phyloP scores from a whole-genome alignment of 768 basidiomycete species.

The Clitopilus passeckerianus region DNA sequence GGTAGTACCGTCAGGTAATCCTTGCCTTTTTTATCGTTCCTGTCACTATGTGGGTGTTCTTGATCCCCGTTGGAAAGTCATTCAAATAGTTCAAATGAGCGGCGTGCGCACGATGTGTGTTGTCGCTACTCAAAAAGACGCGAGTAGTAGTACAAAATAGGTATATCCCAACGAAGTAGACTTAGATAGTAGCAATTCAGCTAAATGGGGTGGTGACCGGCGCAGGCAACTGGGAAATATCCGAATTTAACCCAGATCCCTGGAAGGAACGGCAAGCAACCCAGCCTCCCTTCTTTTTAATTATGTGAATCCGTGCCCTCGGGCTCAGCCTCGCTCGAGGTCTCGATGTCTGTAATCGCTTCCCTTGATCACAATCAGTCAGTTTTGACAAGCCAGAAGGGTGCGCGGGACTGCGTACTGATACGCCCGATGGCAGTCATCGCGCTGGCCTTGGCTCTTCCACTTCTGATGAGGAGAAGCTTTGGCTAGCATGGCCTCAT shows the following conservation, averaged over 20 bases:
- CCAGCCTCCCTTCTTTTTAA: neutral
- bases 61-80: neutral
- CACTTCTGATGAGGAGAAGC: conserved; percentile 53
- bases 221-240: no score
- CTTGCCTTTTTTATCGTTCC: neutral
- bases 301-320: neutral
- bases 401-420: conserved; percentile 34
- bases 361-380: conserved; percentile 7
- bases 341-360: conserved; percentile 20
- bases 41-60: neutral
- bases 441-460: conserved; percentile 45
- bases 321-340: conserved; percentile 12
- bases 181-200: no score
- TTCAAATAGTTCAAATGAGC: neutral
- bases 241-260: no score
- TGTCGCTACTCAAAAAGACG: neutral
- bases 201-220: no score
- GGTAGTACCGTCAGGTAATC: neutral
- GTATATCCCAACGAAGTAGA: no score
- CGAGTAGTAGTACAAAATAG: neutral
- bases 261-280: no score
- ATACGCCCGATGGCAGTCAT: conserved; percentile 59
- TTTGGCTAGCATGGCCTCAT: conserved; percentile 53
- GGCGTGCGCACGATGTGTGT: neutral
- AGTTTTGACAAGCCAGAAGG: neutral